Base-by-base conservation (phyloP, 208 protist species). In the Jaenimonas drosophilae region DNA sequence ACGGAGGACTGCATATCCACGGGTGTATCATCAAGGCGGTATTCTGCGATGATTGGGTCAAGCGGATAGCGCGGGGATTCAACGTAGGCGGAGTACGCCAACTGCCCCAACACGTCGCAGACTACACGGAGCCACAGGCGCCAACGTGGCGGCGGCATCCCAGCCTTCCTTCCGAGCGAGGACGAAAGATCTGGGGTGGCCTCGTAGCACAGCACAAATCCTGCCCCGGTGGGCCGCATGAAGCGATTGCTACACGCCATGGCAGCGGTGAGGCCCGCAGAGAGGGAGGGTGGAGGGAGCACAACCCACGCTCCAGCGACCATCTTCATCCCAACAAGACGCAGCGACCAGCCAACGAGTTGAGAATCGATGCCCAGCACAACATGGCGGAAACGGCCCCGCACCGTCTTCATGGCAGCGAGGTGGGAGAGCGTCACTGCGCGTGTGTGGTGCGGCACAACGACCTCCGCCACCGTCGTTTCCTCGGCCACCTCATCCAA, bases 141-240 rank as follows among this genome's bases (percentile, higher is more conserved):
- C 34, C 30, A 48, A 42, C 30, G 49, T 31, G 11, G 4, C 36
- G 51, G 36, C 0, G 14, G 40, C 30, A 37, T n/a, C 2, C 33
- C 42, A 1, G 31, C n/a, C 9, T 29, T 54, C 2, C 36, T 14
- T 2, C 20, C 44, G 17, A 28, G 20, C 0, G 47, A 20, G 30
- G 38, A 23, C 23, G 46, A n/a, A 46, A 33, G 17, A 21, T 24
- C 39, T 16, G 60, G 67, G 17, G 41, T 51, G 11, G 58, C 64
- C 9, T 62, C 30, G 54, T 88, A 91, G 56, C 83, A 91, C 1
- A 91, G 30, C 3, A 81, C 67, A 42, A 83, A 88, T n/a, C 77
- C 78, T 1, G 76, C 58, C 14, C 83, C 83, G 0, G 83, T 91
- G 5, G 76, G 83, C 4, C 65, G 68, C 3, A 66, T 69, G 47